These are phyloP conservation scores for Umbelopsis vinacea DNA, from an alignment of 192 early-diverging fungal genomes.

Conservation along the genomic window DNA sequence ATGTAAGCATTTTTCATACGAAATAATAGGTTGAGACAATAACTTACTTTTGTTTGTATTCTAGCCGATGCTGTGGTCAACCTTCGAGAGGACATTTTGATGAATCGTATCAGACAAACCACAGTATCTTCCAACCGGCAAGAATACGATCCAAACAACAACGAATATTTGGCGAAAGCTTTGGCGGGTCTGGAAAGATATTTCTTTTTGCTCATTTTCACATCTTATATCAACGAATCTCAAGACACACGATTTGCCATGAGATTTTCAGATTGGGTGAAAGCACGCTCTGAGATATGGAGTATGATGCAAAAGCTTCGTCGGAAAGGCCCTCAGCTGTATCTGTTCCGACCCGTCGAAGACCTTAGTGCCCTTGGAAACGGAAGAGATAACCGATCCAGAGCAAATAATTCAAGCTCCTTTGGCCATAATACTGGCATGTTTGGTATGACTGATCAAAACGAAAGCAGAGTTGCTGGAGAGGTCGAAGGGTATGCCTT, in stretches of 20 bases:
- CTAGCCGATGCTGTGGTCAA: slow-evolving; percentile 59
- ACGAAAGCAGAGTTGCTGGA: slow-evolving; percentile 32
- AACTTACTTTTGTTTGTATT: neutral
- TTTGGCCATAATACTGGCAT: slow-evolving; percentile 31
- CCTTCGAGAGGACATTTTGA: slow-evolving; percentile 60
- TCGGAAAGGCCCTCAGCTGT: slow-evolving; percentile 44
- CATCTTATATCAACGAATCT: slow-evolving; percentile 52
- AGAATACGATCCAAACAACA: slow-evolving; percentile 22
- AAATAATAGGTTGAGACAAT: neutral
- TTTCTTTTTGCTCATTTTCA: slow-evolving; percentile 61
- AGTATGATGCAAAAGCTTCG: slow-evolving; percentile 58
- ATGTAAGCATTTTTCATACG: slow-evolving; percentile 35
- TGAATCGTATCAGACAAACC: slow-evolving; percentile 60
- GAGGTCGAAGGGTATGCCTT: slow-evolving; percentile 61
- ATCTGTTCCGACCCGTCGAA: slow-evolving; percentile 61
- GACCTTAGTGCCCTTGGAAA: slow-evolving; percentile 46
- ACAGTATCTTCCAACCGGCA: slow-evolving; percentile 30
- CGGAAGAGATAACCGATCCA: slow-evolving; percentile 3
- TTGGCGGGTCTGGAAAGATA: slow-evolving; percentile 60
- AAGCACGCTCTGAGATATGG: slow-evolving; percentile 51
- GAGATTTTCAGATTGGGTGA: slow-evolving; percentile 42
- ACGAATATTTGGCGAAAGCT: slow-evolving; percentile 44
- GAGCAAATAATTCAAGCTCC: neutral
- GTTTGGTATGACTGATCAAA: slow-evolving; percentile 37
- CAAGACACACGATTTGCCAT: slow-evolving; percentile 25